Evolutionary conservation across 768 basidiomycete genomes (phyloP).

Genomic region (Psilocybe cubensis): DNA sequence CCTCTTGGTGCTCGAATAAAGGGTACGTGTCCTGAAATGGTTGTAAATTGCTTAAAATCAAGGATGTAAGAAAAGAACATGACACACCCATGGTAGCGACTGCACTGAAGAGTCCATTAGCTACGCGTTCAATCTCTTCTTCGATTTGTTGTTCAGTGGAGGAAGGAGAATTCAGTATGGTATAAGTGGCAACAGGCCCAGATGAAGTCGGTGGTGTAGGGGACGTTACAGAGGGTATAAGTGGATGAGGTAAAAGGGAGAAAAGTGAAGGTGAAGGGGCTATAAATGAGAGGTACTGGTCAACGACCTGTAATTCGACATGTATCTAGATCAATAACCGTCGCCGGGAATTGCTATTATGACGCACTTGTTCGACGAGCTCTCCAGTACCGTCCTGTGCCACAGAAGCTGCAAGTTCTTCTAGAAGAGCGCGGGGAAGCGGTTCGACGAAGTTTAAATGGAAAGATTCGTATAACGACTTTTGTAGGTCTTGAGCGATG

Average conservation of each 20-base stretch:
- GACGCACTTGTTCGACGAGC: constrained; percentile 72
- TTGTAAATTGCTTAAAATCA: not conserved
- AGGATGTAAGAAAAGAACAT: not conserved
- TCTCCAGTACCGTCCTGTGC: constrained; percentile 85
- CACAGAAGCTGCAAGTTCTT: constrained; percentile 90
- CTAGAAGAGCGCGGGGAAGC: constrained; percentile 83
- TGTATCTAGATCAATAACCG: constrained; percentile 5
- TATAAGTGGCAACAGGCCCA: constrained; percentile 66
- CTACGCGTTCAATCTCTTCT: constrained; percentile 89
- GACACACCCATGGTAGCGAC: constrained; percentile 78
- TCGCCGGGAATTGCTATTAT: not conserved
- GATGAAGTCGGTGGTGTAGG: constrained; percentile 33
- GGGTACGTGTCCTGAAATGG: constrained; percentile 76
- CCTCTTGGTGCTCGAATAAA: constrained; percentile 94
- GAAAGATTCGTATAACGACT: constrained; percentile 88
- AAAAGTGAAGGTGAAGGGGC: constrained; percentile 92
- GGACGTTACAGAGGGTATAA: constrained; percentile 37
- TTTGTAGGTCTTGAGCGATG: constrained; percentile 92
- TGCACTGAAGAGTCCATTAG: constrained; percentile 89
- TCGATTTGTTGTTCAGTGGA: constrained; percentile 92
- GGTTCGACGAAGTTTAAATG: constrained; percentile 96
- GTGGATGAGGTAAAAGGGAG: constrained; percentile 74
- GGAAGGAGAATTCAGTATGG: constrained; percentile 87
- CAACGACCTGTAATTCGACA: constrained; percentile 68
- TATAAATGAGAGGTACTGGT: constrained; percentile 97